Evolutionary conservation across 2,329 filamentous ascomycete species (phyloP).

Genomic region (Monilinia vaccinii-corymbosi): DNA sequence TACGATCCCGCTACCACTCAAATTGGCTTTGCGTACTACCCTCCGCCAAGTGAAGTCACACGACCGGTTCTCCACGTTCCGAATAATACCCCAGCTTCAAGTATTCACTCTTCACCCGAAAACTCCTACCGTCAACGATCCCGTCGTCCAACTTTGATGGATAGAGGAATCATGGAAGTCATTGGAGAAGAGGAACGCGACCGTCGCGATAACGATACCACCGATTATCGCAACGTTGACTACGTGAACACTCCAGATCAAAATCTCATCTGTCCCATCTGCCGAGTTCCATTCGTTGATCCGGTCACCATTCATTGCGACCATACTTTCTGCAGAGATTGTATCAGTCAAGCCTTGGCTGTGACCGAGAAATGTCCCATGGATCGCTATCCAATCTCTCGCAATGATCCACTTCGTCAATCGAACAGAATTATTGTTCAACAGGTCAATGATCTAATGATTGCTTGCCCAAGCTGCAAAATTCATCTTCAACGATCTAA

Average conservation of each 20-base stretch:
- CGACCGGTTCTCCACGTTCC: background rate
- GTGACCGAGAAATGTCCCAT: slow-evolving; percentile 45
- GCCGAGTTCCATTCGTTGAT: slow-evolving; percentile 50
- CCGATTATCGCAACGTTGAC: slow-evolving; percentile 31
- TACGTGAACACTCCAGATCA: slow-evolving; percentile 31
- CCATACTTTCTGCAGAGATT: slow-evolving; percentile 55
- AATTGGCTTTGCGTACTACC: slow-evolving; percentile 3
- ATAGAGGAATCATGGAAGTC: slow-evolving; percentile 2
- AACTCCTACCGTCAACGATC: background rate
- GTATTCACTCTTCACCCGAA: slow-evolving; percentile 1
- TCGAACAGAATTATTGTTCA: slow-evolving; percentile 43
- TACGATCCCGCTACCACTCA: slow-evolving; percentile 6
- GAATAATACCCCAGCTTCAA: slow-evolving; percentile 5
- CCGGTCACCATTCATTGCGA: slow-evolving; percentile 54
- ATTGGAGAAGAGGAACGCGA: slow-evolving; percentile 5
- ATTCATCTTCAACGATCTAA: slow-evolving; percentile 43
- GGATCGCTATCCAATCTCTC: slow-evolving; percentile 40
- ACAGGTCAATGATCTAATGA: slow-evolving; percentile 50
- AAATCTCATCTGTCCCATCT: slow-evolving; percentile 37
- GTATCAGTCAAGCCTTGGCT: slow-evolving; percentile 38
- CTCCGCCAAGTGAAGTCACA: background rate
- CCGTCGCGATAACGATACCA: background rate
- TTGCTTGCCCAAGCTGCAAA: slow-evolving; percentile 51
- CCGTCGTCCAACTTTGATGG: background rate
- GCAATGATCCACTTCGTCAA: slow-evolving; percentile 26